Evolutionary conservation across 2,329 filamentous ascomycete species (phyloP).

Genomic region (Colletotrichum coccodes): DNA sequence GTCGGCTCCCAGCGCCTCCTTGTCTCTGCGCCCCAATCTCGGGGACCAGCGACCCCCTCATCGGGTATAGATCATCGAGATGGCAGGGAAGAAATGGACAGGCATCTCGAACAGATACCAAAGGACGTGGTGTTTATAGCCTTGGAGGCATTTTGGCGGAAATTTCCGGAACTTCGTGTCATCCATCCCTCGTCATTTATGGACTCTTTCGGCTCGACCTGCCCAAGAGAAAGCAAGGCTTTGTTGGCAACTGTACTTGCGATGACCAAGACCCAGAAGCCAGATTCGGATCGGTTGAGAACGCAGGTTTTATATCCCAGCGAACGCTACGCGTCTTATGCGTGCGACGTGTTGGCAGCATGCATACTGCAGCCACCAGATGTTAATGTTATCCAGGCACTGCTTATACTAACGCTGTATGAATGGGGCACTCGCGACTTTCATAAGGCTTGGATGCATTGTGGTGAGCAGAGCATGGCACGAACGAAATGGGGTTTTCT

Average conservation of each 20-base stretch:
- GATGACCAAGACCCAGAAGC: slow-evolving; percentile 44
- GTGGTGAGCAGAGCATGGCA: slow-evolving; percentile 36
- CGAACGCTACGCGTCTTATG: slow-evolving; percentile 45
- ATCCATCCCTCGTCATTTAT: slow-evolving; percentile 46
- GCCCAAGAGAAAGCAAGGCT: slow-evolving; percentile 40
- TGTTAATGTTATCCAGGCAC: slow-evolving; percentile 48
- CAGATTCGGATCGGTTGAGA: slow-evolving; percentile 41
- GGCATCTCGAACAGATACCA: slow-evolving; percentile 39
- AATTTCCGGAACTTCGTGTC: slow-evolving; percentile 46
- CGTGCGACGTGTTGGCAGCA: slow-evolving; percentile 38
- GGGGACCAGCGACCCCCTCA: slow-evolving; percentile 21
- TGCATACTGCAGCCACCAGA: slow-evolving; percentile 42
- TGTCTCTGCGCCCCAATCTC: slow-evolving; percentile 16
- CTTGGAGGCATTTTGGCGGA: slow-evolving; percentile 45
- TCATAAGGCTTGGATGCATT: slow-evolving; percentile 55
- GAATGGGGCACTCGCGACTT: slow-evolving; percentile 55
- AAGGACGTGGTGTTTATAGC: slow-evolving; percentile 42
- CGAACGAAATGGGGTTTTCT: background rate
- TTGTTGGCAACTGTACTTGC: slow-evolving; percentile 42
- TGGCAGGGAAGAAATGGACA: background rate
- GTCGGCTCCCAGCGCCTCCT: slow-evolving; percentile 2
- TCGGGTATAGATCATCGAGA: background rate
- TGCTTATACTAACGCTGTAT: slow-evolving; percentile 51
- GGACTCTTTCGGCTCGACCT: slow-evolving; percentile 34
- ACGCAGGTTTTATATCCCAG: slow-evolving; percentile 42